Base-by-base conservation (phyloP, 768 basidiomycete species). In the Infundibulicybe gibba region DNA sequence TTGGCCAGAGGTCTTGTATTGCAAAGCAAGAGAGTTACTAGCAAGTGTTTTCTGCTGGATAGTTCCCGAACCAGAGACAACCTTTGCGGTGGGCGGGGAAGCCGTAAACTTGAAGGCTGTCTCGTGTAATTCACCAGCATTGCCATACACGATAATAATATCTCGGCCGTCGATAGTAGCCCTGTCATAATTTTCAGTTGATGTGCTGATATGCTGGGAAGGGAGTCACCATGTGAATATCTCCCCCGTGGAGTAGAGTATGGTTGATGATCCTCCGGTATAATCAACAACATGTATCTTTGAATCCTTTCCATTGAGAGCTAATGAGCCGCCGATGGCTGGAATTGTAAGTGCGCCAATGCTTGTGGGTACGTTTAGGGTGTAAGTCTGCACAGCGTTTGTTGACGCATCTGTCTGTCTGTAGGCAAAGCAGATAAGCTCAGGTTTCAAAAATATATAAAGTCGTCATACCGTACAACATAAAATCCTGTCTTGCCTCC, bases 241-340 rank as follows among this genome's bases (percentile, higher is more conserved):
- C 55, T 79, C 76, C 5, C 62, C 74, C 12, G 74, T 73, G 4
- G 76, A 77, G 47, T 77, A 77, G 2, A 77, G 52, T 35, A 77
- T 40, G 20, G 63, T 67, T 5, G 63, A 72, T 6, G 64, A 64
- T 12, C 76, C 76, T 35, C 75, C 75, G 16, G 48, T 46, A 47
- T 77, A 77, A 50, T 77, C 75, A 2, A 76, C 73, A 11, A 79
- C 68, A 47, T 76, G 71, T 32, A 77, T 64, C 55, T 79, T 79
- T 0, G 76, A 76, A 50, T 78, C 75, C 57, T 71, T 75, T n/a
- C 76, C 76, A 46, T 67, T 64, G n/a, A 78, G 60, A 0, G 67
- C 53, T 30, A 79, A 62, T 16, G 60, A 61, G 32, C 73, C 73
- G 6, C 75, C 73, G 16, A 77, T 52, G 3, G 65, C 64, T 9